Percentiles rank a stretch among this genome's conserved stretches.
Evolutionary conservation across 2,329 filamentous ascomycete species (phyloP).

Genomic region (Hysterium pulicare): DNA sequence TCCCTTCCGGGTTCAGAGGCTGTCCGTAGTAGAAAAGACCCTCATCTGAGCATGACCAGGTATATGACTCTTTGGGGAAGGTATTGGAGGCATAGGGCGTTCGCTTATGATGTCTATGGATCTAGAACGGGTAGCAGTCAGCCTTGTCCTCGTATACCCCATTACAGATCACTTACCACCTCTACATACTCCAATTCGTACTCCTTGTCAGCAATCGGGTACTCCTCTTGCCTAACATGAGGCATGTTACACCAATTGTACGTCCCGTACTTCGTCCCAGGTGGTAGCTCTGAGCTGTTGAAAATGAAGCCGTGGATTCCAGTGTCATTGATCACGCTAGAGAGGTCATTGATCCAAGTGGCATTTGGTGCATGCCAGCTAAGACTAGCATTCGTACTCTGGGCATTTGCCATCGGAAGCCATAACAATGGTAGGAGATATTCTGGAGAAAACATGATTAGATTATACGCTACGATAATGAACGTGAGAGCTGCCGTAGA

Average conservation of each 20-base stretch:
- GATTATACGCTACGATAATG: slow-evolving; percentile 16
- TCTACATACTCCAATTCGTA: slow-evolving; percentile 73
- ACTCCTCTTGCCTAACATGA: slow-evolving; percentile 67
- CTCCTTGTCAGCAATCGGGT: slow-evolving; percentile 52
- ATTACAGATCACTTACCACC: slow-evolving; percentile 51
- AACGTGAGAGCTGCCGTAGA: slow-evolving; percentile 16
- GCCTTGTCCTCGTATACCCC: slow-evolving; percentile 10
- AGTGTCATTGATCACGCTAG: slow-evolving; percentile 50
- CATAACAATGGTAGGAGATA: slow-evolving; percentile 16
- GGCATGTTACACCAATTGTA: slow-evolving; percentile 91
- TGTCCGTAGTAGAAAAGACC: slow-evolving; percentile 68
- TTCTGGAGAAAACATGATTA: slow-evolving; percentile 19
- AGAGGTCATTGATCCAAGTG: slow-evolving; percentile 59
- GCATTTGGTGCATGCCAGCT: slow-evolving; percentile 35
- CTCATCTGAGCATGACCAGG: slow-evolving; percentile 70
- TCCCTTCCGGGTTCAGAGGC: slow-evolving; percentile 48
- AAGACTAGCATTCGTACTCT: slow-evolving; percentile 19
- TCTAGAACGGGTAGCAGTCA: slow-evolving; percentile 41
- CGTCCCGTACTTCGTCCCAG: slow-evolving; percentile 52
- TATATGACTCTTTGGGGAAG: slow-evolving; percentile 69
- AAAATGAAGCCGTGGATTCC: slow-evolving; percentile 74
- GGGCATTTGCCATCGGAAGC: slow-evolving; percentile 11
- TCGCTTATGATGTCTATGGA: slow-evolving; percentile 81
- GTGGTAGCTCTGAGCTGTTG: slow-evolving; percentile 60
- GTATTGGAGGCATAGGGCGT: slow-evolving; percentile 76